Base-by-base conservation (phyloP, 768 basidiomycete species). In the Scleroderma bovista region DNA sequence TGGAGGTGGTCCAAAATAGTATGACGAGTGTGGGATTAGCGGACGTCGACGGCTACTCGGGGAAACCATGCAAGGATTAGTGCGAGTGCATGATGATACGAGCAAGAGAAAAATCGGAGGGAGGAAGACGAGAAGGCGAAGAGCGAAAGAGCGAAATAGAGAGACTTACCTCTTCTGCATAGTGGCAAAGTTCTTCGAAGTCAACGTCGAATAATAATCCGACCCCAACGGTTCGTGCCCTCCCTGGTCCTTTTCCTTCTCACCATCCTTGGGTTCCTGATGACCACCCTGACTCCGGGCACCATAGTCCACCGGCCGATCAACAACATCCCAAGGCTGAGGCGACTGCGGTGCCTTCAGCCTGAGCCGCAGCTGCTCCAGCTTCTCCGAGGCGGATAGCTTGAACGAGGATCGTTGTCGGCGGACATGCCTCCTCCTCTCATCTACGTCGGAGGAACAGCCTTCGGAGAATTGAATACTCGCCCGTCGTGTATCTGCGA, bases 1-100 rank as follows among this genome's bases (percentile, higher is more conserved):
- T 3, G 84, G 75, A 16, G 89, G 89, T 3, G 88, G 86, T 13
- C 89, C 88, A 64, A 84, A 86, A 64, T 88, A 89, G 68, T 92
- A 93, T 20, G 87, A 79, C 0, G 90, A 92, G 54, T 82, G 82
- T 24, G 90, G 90, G 56, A 86, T 80, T 48, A 78, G 60, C 3
- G 77, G 69, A 37, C 78, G 78, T 59, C 43, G 57, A 46, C 51
- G 62, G 12, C 66, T 67, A 37, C 10, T 63, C 59, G 4, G 26
- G 26, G 26, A 29, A 29, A 5, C 26, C 4, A 9, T 29, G 26
- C 5, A 29, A 29, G 26, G 5, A 29, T 29, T 9, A 29, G 26
- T 29, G 51, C 32, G 57, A 15, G 29, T 23, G 38, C 47, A 40
- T n/a, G 46, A 40, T 36, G 51, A 44, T 17, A 53, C 23, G 42